Evolutionary conservation across 148 eudicot species (phyloP), one percentile per base, ranked within the genome.

Genomic region (Camellia lanceoleosa): DNA sequence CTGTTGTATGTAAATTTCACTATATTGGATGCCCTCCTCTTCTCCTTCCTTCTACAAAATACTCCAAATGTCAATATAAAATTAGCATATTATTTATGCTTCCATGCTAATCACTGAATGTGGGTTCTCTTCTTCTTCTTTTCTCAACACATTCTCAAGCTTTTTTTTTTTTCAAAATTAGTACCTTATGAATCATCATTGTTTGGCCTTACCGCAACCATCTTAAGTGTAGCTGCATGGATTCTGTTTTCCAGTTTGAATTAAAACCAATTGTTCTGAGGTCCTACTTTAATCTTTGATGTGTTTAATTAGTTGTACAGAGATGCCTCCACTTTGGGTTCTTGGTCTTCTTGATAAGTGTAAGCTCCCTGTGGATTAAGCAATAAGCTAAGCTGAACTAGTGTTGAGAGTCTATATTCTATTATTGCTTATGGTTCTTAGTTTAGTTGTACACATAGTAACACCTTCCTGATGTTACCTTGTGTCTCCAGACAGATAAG

Each of bases 401-500:
- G 51, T 71, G 8, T 14, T 3, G 1, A 4, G 19, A 15, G 16
- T 42, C 71, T n/a, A 15, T 68, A 68, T 68, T 42, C 71, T 41
- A 41, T 6, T 43, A 51, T 14, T 15, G 51, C 71, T 43, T 42
- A 68, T 68, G 71, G 10, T 72, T 72, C 18, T 13, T 54, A 30
- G 61, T 49, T 19, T 70, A 46, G 56, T 10, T 3, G 51, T n/a
- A 49, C 4, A 23, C 43, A 19, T 46, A n/a, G 38, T 70, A 47
- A 19, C 38, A 47, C 19, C 56, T 72, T 72, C 75, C 75, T 72
- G 75, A 23, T 51, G 10, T 23, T 72, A 30, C 19, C 44, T 54
- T 16, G 18, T 10, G 38, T 59, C 16, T 74, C 67, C 82, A 79
- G 82, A 16, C 51, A 74, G 62, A 71, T 64, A 63, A 69, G 20